These are phyloP conservation scores for Fonsecaea erecta DNA, from an alignment of 2,329 filamentous ascomycete species.

Conservation along the genomic window DNA sequence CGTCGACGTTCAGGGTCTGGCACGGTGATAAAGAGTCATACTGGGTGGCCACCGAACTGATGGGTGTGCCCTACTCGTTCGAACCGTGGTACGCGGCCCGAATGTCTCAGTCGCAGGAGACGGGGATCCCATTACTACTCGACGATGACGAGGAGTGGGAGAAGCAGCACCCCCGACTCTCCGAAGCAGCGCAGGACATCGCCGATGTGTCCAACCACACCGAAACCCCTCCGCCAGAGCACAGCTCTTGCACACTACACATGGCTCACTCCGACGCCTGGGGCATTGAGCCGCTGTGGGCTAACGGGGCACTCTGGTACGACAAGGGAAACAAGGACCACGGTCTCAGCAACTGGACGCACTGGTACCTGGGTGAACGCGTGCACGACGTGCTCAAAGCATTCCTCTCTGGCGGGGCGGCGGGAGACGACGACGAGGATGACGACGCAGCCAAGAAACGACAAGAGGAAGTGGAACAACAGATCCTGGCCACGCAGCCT, in stretches of 20 bases:
- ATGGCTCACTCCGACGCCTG: not conserved
- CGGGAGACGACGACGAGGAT: not conserved
- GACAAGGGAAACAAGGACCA: not conserved
- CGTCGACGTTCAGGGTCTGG: conserved; percentile 49
- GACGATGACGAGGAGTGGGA: not conserved
- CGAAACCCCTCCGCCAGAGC: not conserved
- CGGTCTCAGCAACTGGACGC: not conserved
- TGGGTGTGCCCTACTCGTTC: conserved; percentile 47
- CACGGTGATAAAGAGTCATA: conserved; percentile 56
- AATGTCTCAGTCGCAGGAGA: conserved; percentile 8
- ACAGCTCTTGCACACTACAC: not conserved
- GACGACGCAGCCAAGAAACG: not conserved
- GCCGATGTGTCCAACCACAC: not conserved
- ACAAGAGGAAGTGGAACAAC: not conserved
- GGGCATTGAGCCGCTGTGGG: not conserved
- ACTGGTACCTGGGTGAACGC: not conserved
- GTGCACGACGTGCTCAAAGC: not conserved
- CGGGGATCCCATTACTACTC: not conserved
- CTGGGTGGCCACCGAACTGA: conserved; percentile 53
- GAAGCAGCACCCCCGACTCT: not conserved
- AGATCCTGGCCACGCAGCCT: not conserved
- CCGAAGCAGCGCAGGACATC: not conserved
- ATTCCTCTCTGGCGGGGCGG: not conserved
- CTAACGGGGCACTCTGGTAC: not conserved
- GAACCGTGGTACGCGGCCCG: conserved; percentile 37